phyloP scores from a whole-genome alignment of 208 protist genomes.

The Crithidia mellificae region DNA sequence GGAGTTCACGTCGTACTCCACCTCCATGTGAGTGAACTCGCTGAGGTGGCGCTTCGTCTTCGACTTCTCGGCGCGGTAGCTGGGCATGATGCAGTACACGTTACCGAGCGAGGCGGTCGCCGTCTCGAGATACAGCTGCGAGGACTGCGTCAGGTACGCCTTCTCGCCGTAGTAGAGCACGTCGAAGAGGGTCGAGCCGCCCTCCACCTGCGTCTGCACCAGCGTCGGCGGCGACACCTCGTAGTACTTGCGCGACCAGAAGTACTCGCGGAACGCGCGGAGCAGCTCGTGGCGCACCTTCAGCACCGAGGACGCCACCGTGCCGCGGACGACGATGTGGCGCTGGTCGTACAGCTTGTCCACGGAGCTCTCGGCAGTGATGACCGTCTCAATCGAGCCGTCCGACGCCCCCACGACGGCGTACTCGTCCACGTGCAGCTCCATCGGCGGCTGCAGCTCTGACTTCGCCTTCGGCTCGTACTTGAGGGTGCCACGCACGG shows the following conservation, averaged over 20 bases:
- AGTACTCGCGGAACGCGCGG: conserved; percentile 96
- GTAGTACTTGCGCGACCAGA: conserved; percentile 83
- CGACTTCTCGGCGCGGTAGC: conserved; percentile 98
- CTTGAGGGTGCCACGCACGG: conserved; percentile 73
- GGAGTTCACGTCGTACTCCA: conserved; percentile 95
- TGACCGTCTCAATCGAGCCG: conserved; percentile 85
- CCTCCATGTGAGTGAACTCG: conserved; percentile 99
- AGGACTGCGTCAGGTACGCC: conserved; percentile 98
- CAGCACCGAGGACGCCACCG: conserved; percentile 86
- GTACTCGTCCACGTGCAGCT: conserved; percentile 90
- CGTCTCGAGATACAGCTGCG: conserved; percentile 99
- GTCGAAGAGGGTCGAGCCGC: conserved; percentile 98
- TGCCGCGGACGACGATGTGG: conserved; percentile 95
- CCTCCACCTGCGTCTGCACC: conserved; percentile 98
- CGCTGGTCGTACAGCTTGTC: conserved; percentile 95
- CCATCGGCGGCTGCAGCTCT: conserved; percentile 78
- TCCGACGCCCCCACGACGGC: conserved; percentile 83
- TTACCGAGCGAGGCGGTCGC: conserved; percentile 94
- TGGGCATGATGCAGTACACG: conserved; percentile 95
- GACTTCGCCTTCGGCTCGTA: conserved; percentile 82
- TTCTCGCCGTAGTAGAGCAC: conserved; percentile 97
- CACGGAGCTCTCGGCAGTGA: conserved; percentile 91
- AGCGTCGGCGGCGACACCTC: conserved; percentile 98
- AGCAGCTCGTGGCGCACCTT: conserved; percentile 90
- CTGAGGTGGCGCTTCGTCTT: conserved; percentile 97